Evolutionary conservation across 2,329 filamentous ascomycete species (phyloP), one percentile per base, ranked within the genome.

Genomic region (Alternaria conjuncta): DNA sequence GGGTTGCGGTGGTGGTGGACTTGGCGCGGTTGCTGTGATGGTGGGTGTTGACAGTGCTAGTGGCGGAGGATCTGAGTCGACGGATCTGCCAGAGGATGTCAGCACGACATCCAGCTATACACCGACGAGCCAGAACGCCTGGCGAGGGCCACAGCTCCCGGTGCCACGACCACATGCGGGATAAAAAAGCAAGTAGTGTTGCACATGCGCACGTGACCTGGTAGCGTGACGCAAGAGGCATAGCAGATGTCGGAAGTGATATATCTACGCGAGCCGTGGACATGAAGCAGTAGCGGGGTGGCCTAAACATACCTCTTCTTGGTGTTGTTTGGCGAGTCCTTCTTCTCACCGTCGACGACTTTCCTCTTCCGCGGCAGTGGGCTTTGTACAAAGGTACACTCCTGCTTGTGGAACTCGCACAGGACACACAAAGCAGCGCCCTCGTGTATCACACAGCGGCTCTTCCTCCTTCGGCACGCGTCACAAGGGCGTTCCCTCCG

Each of bases 291-390:
- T 64, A 67, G 55, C 41, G 63, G 56, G 32, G 65, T 64, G 72
- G 75, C 63, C 72, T 74, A 76, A 72, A 77, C 88, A 84, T 84
- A 92, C 91, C 90, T 91, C 86, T 90, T 87, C 82, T 92, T 92
- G 36, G 71, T 73, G 51, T 69, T 75, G 75, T 86, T 86, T 69
- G 83, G 82, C 67, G 83, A 85, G 67, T 90, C 88, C 68, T 89
- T 87, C 75, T 84, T 82, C 64, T 84, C 82, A 72, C 89, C 87
- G 74, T 88, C 86, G 80, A 90, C 88, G 67, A 92, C 82, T 83
- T 94, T 95, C 77, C 93, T 87, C 84, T 96, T 96, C 72, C 92
- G 88, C 61, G 91, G 89, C 75, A 90, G 89, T 23, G 92, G 92
- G 78, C 91, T 93, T 69, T 90, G 89, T 55, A 90, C 85, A 77